Percentiles rank a stretch among this genome's conserved stretches.
Conservation (phyloP, 768 basidiomycete species). For the Roridomyces roridus region DNA sequence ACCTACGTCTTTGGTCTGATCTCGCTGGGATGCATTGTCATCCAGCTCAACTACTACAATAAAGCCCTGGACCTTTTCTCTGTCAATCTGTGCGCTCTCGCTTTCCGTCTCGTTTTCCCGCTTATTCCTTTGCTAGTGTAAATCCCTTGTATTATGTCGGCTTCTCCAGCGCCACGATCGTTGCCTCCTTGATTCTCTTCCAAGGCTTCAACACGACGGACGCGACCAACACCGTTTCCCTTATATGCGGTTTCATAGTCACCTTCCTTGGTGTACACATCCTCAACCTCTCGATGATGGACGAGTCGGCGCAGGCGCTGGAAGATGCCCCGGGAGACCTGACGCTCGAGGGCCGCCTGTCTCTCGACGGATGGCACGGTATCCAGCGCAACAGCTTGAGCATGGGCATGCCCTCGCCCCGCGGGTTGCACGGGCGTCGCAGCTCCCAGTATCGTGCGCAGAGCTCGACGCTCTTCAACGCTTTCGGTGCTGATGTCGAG, state of each 20-base stretch:
- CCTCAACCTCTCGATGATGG: constrained; percentile 75
- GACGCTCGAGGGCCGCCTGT: constrained; percentile 81
- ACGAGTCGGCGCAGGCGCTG: constrained; percentile 63
- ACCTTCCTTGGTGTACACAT: constrained; percentile 98
- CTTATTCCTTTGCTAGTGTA: constrained; percentile 60
- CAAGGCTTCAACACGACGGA: constrained; percentile 94
- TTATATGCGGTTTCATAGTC: constrained; percentile 88
- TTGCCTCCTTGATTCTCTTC: constrained; percentile 96
- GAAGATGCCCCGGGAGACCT: constrained; percentile 75
- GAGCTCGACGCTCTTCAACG: constrained; percentile 71
- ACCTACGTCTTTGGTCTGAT: constrained; percentile 96
- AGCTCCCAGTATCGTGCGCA: constrained; percentile 72
- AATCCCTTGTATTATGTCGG: constrained; percentile 99
- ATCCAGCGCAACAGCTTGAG: constrained; percentile 35
- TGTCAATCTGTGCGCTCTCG: constrained; percentile 85
- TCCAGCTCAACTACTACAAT: constrained; percentile 98
- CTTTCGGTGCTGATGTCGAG: constrained; percentile 64
- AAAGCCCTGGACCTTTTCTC: constrained; percentile 97
- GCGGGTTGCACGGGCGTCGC: constrained; percentile 62
- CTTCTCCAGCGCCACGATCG: constrained; percentile 91
- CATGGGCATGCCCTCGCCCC: constrained; percentile 37
- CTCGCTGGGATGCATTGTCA: constrained; percentile 82
- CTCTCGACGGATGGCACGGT: constrained; percentile 78
- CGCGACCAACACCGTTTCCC: constrained; percentile 81
- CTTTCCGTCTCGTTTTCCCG: neutral